Conservation (phyloP, 371 early-diverging fungal species). For the Amoeboaphelidium occidentale region DNA sequence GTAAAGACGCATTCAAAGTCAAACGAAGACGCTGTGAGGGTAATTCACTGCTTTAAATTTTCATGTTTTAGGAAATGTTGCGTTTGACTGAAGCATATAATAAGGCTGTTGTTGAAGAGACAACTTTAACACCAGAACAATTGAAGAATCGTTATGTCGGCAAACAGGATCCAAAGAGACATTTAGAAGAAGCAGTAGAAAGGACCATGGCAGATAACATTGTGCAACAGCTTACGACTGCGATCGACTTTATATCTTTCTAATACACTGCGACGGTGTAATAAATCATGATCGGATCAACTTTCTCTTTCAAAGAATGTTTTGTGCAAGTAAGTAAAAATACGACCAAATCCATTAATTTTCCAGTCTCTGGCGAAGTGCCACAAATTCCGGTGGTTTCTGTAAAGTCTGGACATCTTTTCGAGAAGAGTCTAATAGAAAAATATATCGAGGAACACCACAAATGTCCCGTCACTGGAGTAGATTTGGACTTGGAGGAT, state of each 20-base stretch:
- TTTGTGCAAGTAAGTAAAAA: too few species aligned
- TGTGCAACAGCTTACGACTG: slow-evolving; percentile 66
- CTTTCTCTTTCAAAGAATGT: too few species aligned
- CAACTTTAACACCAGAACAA: slow-evolving; percentile 74
- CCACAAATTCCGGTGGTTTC: slow-evolving; percentile 69
- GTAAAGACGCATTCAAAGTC: slow-evolving; percentile 48
- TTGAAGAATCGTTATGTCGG: slow-evolving; percentile 90
- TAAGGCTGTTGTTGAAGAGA: slow-evolving; percentile 86
- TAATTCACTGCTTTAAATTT: slow-evolving; percentile 8
- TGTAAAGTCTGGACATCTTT: slow-evolving; percentile 51
- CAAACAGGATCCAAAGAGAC: slow-evolving; percentile 94
- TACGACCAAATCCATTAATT: too few species aligned
- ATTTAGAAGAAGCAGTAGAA: slow-evolving; percentile 73
- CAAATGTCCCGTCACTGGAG: slow-evolving; percentile 55
- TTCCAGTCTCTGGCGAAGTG: slow-evolving; percentile 81
- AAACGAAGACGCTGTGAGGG: slow-evolving; percentile 64
- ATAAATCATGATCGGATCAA: too few species aligned
- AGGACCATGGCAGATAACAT: slow-evolving; percentile 76
- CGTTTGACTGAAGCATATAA: slow-evolving; percentile 69
- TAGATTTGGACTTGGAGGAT: slow-evolving; percentile 45
- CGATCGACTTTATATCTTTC: slow-evolving; percentile 47
- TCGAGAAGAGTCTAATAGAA: slow-evolving; percentile 56
- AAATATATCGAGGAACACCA: slow-evolving; percentile 55
- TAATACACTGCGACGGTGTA: too few species aligned
- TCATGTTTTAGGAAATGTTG: slow-evolving; percentile 35